These are phyloP conservation scores for Chytriomyces hyalinus DNA, from an alignment of 192 early-diverging fungal species.

Conservation along the genomic window DNA sequence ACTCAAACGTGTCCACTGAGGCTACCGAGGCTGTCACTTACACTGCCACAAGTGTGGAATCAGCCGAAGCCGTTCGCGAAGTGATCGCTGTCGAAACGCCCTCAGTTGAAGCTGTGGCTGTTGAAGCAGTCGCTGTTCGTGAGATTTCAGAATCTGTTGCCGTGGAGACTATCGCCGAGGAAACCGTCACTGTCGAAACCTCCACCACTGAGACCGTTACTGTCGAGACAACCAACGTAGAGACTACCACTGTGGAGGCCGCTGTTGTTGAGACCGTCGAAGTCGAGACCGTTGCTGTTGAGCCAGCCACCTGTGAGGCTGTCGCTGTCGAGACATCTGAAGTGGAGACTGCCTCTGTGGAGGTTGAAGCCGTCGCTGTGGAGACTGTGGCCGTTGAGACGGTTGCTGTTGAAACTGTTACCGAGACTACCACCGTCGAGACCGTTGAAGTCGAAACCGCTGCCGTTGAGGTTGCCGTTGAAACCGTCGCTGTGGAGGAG, in stretches of 20 bases:
- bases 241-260: neutral
- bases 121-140: neutral
- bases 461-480: neutral
- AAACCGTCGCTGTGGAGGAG: neutral
- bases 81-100: neutral
- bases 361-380: slow-evolving; percentile 1
- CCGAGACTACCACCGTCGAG: neutral
- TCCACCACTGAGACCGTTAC: neutral
- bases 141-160: neutral
- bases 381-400: neutral
- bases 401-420: neutral
- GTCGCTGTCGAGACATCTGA: neutral
- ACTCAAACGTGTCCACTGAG: no score
- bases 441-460: neutral
- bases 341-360: neutral
- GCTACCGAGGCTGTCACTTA: no score
- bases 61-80: neutral
- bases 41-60: no score
- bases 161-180: neutral
- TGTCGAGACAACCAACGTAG: neutral
- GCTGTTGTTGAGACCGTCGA: neutral
- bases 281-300: slow-evolving; percentile 3
- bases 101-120: neutral
- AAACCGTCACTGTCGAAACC: neutral
- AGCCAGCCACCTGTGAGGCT: neutral